Evolutionary conservation across 1,284 basidiomycete species (phyloP), one percentile per base, ranked within the genome.

Genomic region (Bjerkandera adusta): DNA sequence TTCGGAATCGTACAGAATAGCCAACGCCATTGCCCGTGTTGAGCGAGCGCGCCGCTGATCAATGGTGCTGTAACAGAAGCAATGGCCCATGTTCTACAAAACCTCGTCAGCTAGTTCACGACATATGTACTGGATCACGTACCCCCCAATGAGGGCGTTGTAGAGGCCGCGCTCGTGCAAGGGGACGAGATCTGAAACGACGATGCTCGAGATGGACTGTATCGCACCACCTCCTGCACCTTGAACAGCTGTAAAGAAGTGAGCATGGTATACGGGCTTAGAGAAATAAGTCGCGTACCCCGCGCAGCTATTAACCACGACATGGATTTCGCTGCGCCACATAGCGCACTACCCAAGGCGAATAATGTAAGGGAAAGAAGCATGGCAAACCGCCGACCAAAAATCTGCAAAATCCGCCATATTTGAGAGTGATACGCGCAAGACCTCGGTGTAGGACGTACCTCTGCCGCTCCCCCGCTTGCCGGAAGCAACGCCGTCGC

Each of bases 221-320:
- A 77, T 71, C 3, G 67, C 70, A 7, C 76, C 75, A 6, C 71
- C 71, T 8, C 77, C 76, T 37, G 76, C 56, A 12, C 76, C 75
- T 49, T 77, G 75, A 4, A 78, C 54, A 4, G 67, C 72, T 65
- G 35, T 33, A 29, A 21, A n/a, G 12, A 40, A 39, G 16, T 22
- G 15, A 36, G 13, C 26, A 22, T 12, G 4, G 7, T 36, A 16
- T 33, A 21, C 29, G 3, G 37, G 8, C 11, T 4, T 20, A 16
- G 27, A 15, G 5, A 21, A 21, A 6, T 4, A 7, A 32, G n/a
- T 21, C 24, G 52, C 60, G 26, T 42, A 70, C 67, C 63, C 33
- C 75, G 54, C 7, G 65, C 71, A 29, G 62, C 65, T 48, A 74
- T 72, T 16, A 77, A 55, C 58, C 67, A 66, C 8, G 60, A 61